phyloP scores from a whole-genome alignment of 768 basidiomycete genomes.

The Floccularia luteovirens region DNA sequence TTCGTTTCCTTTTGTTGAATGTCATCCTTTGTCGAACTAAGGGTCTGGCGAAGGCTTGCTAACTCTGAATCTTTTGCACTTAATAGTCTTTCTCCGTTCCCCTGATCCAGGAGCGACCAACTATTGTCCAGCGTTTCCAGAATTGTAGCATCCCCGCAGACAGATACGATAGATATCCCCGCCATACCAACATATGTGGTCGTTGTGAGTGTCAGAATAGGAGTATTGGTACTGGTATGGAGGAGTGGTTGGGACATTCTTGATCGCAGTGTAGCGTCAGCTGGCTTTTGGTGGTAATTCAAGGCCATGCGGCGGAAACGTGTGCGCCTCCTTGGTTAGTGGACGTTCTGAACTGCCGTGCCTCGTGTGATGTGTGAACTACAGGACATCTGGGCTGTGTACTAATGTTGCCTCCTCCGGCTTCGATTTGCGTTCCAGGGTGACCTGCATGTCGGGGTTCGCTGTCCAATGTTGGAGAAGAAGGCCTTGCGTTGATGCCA shows the following conservation, averaged over 20 bases:
- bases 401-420: too few relatives aligned
- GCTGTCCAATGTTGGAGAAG: too few relatives aligned
- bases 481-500: too few relatives aligned
- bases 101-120: constrained; percentile 4
- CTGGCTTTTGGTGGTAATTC: not conserved
- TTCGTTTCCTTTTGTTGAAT: constrained; percentile 12
- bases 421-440: too few relatives aligned
- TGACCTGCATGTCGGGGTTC: too few relatives aligned
- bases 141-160: constrained; percentile 19
- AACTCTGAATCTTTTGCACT: constrained; percentile 4
- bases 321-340: not conserved
- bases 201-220: not conserved
- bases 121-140: constrained; percentile 13
- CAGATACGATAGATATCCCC: constrained; percentile 19
- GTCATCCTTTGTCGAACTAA: constrained; percentile 11
- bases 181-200: constrained; percentile 17
- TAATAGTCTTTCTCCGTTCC: not conserved
- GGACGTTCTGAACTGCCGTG: not conserved
- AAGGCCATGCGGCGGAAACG: constrained; percentile 1
- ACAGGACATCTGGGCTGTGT: too few relatives aligned
- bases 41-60: constrained; percentile 1
- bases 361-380: constrained; percentile 1
- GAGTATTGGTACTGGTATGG: not conserved
- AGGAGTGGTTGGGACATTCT: not conserved
- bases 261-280: not conserved